Percentiles rank a stretch among this genome's conserved stretches.
phyloP scores from a whole-genome alignment of 2,329 filamentous ascomycete species.

The Phyllosticta paracitricarpa region DNA sequence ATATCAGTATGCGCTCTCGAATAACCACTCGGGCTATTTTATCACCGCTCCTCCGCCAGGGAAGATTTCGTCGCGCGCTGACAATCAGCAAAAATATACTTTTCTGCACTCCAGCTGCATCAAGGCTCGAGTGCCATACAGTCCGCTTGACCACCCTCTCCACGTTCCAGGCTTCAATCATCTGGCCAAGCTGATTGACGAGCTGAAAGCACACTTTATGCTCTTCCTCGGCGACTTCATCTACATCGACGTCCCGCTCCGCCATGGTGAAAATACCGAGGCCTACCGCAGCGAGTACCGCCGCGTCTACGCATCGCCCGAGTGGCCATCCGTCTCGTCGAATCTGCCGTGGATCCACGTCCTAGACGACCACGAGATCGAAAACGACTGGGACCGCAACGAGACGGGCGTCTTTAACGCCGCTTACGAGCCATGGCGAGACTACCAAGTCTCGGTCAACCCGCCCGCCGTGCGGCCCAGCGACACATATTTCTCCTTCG shows the following conservation, averaged over 20 bases:
- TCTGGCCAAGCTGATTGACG: slow-evolving; percentile 62
- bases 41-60: slow-evolving; percentile 64
- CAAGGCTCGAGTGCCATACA: slow-evolving; percentile 84
- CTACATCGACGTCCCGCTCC: slow-evolving; percentile 77
- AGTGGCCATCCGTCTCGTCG: slow-evolving; percentile 67
- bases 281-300: slow-evolving; percentile 88
- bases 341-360: slow-evolving; percentile 97
- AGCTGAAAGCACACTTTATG: slow-evolving; percentile 63
- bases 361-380: slow-evolving; percentile 92
- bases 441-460: slow-evolving; percentile 80
- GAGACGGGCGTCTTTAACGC: slow-evolving; percentile 68
- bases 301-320: slow-evolving; percentile 89
- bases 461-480: slow-evolving; percentile 54
- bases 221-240: slow-evolving; percentile 76
- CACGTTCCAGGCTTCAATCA: slow-evolving; percentile 71
- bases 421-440: slow-evolving; percentile 73
- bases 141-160: slow-evolving; percentile 69
- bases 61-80: slow-evolving; percentile 40
- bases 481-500: slow-evolving; percentile 74
- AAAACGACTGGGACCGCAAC: slow-evolving; percentile 84
- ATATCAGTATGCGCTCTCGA: slow-evolving; percentile 80
- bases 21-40: slow-evolving; percentile 78
- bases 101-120: slow-evolving; percentile 92
- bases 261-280: slow-evolving; percentile 60
- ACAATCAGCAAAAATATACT: slow-evolving; percentile 62